Evolutionary conservation across 805 yeast genomes (phyloP), one percentile per base, ranked within the genome.

Genomic region (Wickerhamiella australiensis): DNA sequence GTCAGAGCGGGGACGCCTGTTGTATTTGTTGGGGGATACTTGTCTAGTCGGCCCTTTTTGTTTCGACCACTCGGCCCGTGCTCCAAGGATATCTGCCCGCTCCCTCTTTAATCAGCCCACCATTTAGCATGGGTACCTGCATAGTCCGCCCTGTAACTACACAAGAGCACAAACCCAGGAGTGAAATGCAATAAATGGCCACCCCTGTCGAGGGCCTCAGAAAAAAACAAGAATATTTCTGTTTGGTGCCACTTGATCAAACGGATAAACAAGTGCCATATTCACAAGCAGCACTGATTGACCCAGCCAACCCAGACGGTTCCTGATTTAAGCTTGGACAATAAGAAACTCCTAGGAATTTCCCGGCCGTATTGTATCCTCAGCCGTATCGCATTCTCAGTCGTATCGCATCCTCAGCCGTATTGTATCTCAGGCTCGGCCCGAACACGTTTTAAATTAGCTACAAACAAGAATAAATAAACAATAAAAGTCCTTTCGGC

Each of bases 81-180:
- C 33, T 11, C 5, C 33, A 4, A 11, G 13, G 7, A 11, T 33
- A 15, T 18, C 11, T 9, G 38, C 38, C 20, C 15, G 7, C 5
- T n/a, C 5, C 15, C 20, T 18, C 38, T 33, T 13, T n/a, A 33
- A 20, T 33, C 38, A 38, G n/a, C 42, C 21, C 42, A 20, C 20
- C 12, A 20, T 4, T 36, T 38, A 38, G 26, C 42, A 38, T 38
- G 42, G 42, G 42, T 38, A 38, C 42, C 42, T 38, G 42, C 42
- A 38, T 38, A 22, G 15, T n/a, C 38, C 38, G 20, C 38, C 33
- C 38, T 33, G 38, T 15, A 33, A 17, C 21, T 17, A 17, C 20
- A 33, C 38, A 33, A 33, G 38, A 33, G 38, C 38, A 5, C 20
- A 17, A 33, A 20, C 38, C 4, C 38, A 33, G 38, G 38, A 15